A percentile compares a stretch with the other conserved stretches of the same genome.
phyloP scores from a whole-genome alignment of 2,329 filamentous ascomycete genomes.

The Parasarocladium wereldwijsianum region DNA sequence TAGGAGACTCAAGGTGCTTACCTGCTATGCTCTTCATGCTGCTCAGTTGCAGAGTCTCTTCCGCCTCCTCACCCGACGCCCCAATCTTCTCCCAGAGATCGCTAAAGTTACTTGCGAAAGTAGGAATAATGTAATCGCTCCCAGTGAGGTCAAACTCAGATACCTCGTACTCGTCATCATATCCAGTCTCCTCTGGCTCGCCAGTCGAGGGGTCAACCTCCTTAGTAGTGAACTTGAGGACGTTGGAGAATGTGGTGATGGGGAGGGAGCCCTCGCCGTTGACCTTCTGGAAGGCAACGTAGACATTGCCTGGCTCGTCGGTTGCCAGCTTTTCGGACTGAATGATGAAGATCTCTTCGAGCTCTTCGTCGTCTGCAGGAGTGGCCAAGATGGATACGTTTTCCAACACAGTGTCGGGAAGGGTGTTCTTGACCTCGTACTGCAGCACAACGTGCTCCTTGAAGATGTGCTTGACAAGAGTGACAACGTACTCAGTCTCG shows the following conservation, averaged over 20 bases:
- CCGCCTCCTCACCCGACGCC: slow-evolving; percentile 74
- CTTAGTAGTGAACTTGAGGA: slow-evolving; percentile 94
- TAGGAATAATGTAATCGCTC: slow-evolving; percentile 85
- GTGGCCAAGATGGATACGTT: slow-evolving; percentile 74
- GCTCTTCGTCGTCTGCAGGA: slow-evolving; percentile 66
- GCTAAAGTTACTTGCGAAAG: slow-evolving; percentile 88
- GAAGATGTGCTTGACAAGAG: slow-evolving; percentile 91
- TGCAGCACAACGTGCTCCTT: slow-evolving; percentile 93
- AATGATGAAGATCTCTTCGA: slow-evolving; percentile 88
- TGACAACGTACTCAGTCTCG: slow-evolving; percentile 94
- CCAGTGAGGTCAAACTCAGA: slow-evolving; percentile 83
- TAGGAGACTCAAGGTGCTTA: slow-evolving; percentile 29
- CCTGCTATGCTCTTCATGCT: slow-evolving; percentile 85
- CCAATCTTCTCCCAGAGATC: slow-evolving; percentile 92
- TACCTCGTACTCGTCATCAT: slow-evolving; percentile 96
- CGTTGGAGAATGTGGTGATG: slow-evolving; percentile 72
- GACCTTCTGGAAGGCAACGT: slow-evolving; percentile 83
- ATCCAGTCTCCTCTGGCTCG: slow-evolving; percentile 81
- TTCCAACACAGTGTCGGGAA: slow-evolving; percentile 79
- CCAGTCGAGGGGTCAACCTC: slow-evolving; percentile 92
- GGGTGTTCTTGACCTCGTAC: slow-evolving; percentile 95
- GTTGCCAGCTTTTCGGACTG: slow-evolving; percentile 69
- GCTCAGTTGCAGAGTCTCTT: slow-evolving; percentile 78
- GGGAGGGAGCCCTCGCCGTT: slow-evolving; percentile 65
- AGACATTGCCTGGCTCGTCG: slow-evolving; percentile 83